Conservation (phyloP, 1,284 basidiomycete genomes). For the Puccinia sorghi region DNA sequence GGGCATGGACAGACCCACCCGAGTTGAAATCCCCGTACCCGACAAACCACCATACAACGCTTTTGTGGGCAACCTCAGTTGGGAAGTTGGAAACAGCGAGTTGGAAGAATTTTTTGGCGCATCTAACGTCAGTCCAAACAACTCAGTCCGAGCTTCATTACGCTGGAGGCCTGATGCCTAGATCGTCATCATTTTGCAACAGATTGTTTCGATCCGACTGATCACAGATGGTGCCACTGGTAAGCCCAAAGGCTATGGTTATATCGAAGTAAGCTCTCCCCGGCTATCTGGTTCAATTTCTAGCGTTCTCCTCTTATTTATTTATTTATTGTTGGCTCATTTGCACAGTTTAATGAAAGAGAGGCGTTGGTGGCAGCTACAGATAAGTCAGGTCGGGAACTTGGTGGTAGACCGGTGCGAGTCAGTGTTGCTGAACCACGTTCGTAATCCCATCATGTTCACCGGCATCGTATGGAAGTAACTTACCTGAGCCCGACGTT, state of each 20-base stretch:
- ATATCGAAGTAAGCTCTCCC: constrained; percentile 85
- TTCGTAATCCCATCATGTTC: constrained; percentile 61
- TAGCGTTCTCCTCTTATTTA: constrained; percentile 64
- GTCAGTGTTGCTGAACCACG: constrained; percentile 94
- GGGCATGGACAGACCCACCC: constrained; percentile 58
- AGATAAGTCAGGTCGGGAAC: constrained; percentile 57
- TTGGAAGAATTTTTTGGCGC: constrained; percentile 73
- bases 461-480: not conserved
- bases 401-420: constrained; percentile 78
- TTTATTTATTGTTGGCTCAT: constrained; percentile 60
- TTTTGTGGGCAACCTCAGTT: constrained; percentile 91
- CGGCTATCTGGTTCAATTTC: constrained; percentile 79
- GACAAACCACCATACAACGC: constrained; percentile 92
- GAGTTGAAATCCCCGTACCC: constrained; percentile 93
- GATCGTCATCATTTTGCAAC: constrained; percentile 1
- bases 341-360: constrained; percentile 17
- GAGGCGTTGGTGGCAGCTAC: constrained; percentile 51
- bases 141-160: not conserved
- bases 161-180: not conserved
- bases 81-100: constrained; percentile 83
- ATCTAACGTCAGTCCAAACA: constrained; percentile 18
- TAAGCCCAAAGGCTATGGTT: constrained; percentile 96
- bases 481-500: not conserved
- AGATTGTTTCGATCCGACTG: constrained; percentile 84
- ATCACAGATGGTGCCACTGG: constrained; percentile 77